Evolutionary conservation across 495 filamentous ascomycete genomes (phyloP).

Genomic region (Parathielavia hyrcaniae): DNA sequence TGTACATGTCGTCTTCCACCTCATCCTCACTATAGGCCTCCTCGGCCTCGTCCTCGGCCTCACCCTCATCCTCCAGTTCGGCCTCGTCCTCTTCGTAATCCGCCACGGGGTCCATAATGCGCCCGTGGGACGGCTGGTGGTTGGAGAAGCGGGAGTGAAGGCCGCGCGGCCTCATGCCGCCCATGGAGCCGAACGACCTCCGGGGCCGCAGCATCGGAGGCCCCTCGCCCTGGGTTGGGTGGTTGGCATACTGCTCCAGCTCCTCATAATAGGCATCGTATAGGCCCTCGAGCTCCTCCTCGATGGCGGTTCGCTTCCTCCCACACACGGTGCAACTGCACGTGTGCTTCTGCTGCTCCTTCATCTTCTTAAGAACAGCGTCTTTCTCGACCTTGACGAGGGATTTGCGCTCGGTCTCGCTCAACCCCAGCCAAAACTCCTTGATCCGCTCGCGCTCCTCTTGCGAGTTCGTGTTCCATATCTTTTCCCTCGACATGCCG

Average conservation of each 20-base stretch:
- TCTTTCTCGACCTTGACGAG: constrained; percentile 98
- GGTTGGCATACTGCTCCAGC: constrained; percentile 92
- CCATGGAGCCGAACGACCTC: constrained; percentile 50
- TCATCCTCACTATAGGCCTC: constrained; percentile 53
- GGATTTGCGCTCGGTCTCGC: constrained; percentile 86
- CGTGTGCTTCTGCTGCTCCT: constrained; percentile 98
- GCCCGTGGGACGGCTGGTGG: constrained; percentile 47
- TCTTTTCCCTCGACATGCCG: constrained; percentile 66
- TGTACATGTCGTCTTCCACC: constrained; percentile 55
- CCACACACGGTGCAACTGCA: constrained; percentile 98
- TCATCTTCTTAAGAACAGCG: constrained; percentile 97
- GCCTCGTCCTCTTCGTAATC: constrained; percentile 61
- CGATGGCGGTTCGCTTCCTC: constrained; percentile 91
- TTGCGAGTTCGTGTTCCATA: constrained; percentile 92
- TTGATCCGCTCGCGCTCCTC: constrained; percentile 97
- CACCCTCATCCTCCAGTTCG: constrained; percentile 42
- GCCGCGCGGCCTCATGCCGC: constrained; percentile 45
- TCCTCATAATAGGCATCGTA: constrained; percentile 99
- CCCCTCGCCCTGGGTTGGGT: constrained; percentile 59
- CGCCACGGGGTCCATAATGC: constrained; percentile 53
- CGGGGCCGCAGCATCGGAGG: constrained; percentile 62
- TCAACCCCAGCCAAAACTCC: constrained; percentile 95
- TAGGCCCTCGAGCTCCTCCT: constrained; percentile 96
- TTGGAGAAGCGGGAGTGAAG: constrained; percentile 43
- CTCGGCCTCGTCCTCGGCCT: constrained; percentile 36